Base-by-base conservation (phyloP, 2,329 filamentous ascomycete species). In the Daldinia sp. region DNA sequence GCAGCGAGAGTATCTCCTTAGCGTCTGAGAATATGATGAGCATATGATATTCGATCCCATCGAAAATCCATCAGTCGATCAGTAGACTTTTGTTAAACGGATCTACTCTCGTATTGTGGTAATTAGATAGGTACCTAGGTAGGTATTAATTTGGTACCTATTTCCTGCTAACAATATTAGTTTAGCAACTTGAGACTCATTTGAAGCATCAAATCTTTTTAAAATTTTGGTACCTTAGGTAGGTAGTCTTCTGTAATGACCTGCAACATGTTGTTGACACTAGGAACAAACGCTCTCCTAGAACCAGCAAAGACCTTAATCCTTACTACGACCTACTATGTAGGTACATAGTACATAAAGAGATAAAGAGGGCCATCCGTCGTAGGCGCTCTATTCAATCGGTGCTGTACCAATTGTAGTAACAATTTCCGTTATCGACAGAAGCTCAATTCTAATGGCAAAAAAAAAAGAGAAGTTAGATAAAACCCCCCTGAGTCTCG, bases 401-500 rank as follows among this genome's bases (percentile, higher is more conserved):
- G 35, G 18, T 57, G 46, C 23, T 28, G 30, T n/a, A n/a, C 60
- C 48, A 28, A 44, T 35, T 59, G 10, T 26, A 55, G 57, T 33
- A 39, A 13, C 15, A 57, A 53, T 54, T 15, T 41, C 37, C 26
- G 30, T 50, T 26, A 42, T 39, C 18, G 50, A n/a, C 1, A 48
- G 42, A 63, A 41, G 30, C 15, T 61, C 44, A 26, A 41, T 12
- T 28, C 15, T 23, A 20, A 35, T 42, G 42, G 44, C 57, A 55
- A 61, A 62, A 65, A 62, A 65, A 63, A 70, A 46, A 46, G 60
- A 53, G 60, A 71, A 51, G 66, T 72, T 59, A 63, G 70, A 70
- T 74, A 72, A 75, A 74, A 76, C 72, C 65, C 35, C 20, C 23
- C 18, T 26, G 51, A 65, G 74, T 75, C 68, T 71, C 74, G 69